Base-by-base conservation (phyloP, 2,329 filamentous ascomycete species). In the Colletotrichum zoysiae region DNA sequence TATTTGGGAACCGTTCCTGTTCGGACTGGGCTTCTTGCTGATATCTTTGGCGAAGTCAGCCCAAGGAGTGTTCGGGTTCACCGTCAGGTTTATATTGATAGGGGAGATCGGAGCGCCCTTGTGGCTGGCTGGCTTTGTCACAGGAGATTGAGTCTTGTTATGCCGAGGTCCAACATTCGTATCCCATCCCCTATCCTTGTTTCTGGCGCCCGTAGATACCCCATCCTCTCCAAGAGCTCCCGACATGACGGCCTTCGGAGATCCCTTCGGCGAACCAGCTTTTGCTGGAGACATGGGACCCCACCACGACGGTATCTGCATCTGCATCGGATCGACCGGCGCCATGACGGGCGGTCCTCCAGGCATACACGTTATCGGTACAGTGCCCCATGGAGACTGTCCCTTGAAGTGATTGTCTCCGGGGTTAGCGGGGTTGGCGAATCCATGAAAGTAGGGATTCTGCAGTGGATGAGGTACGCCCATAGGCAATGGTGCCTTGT, bases 361-460 rank as follows among this genome's bases (percentile, higher is more conserved):
- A 55, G 73, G 64, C 56, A 67, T 65, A n/a, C 30, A 57, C 12
- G 57, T 57, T 16, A 70, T 18, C 11, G 61, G 56, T 5, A 64
- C 50, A 40, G 63, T 42, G 59, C 65, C 14, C 73, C 73, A 60
- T 18, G 75, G 76, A 2, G 68, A 42, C 14, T 74, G 72, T 9
- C 65, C 55, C n/a, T 53, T 60, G 48, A 48, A 62, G 20, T 65
- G 62, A 18, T 56, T 65, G 35, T 73, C 72, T 26, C 72, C 70
- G 3, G 70, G 72, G 42, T 74, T 73, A 33, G 33, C 26, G n/a
- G 75, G 74, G 11, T 76, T 74, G 14, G 77, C 75, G 70, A 83
- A 84, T 2, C 83, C 83, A 53, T 83, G 74, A 30, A 82, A 82
- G 75, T 82, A 87, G 0, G 82, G 82, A 38, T 86, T 86, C 26